These are phyloP conservation scores for Hypoxylon sp. DNA, from an alignment of 2,329 filamentous ascomycete genomes.

Conservation along the genomic window DNA sequence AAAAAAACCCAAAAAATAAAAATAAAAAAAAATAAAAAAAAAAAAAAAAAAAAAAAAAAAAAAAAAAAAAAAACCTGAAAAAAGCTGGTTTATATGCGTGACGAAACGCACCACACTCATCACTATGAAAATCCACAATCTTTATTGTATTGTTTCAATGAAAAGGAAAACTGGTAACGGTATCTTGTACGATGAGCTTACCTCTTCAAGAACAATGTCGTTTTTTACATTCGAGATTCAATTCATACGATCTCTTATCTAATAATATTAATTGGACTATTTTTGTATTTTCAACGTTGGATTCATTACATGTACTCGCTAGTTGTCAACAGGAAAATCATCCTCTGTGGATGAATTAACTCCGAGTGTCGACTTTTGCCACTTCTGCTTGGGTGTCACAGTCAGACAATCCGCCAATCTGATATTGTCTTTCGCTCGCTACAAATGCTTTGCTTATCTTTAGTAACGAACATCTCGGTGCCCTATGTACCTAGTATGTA, in stretches of 20 bases:
- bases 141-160: no score
- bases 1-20: no score
- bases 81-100: conserved; percentile 21
- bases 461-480: conserved; percentile 32
- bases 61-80: no score
- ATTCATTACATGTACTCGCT: background rate
- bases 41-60: background rate
- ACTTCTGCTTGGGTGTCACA: conserved; percentile 10
- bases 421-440: conserved; percentile 10
- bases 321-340: background rate
- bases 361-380: conserved; percentile 21
- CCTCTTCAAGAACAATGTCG: background rate
- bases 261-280: background rate
- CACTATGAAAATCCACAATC: no score
- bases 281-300: background rate
- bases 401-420: conserved; percentile 18
- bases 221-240: background rate
- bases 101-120: conserved; percentile 7
- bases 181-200: background rate
- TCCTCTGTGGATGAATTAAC: conserved; percentile 9
- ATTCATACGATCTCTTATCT: background rate
- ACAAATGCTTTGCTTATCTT: conserved; percentile 25
- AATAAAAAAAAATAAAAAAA: conserved; percentile 4
- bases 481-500: no score
- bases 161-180: no score